Evolutionary conservation across 257 asterid species (phyloP).

Genomic region (Linderniella brevidens): DNA sequence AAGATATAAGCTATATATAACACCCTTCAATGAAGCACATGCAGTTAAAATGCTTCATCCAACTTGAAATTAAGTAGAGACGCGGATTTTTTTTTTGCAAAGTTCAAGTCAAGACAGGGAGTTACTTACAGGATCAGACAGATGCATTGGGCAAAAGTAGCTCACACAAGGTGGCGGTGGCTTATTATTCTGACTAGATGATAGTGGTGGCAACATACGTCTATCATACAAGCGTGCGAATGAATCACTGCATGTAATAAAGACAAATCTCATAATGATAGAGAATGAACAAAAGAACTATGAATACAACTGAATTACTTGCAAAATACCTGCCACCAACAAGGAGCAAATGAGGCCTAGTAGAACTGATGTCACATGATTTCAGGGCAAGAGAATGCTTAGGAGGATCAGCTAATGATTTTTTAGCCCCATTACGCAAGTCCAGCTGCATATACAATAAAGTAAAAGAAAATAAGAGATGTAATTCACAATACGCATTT

Average conservation of each 20-base stretch:
- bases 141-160: slow-evolving; percentile 98
- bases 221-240: slow-evolving; percentile 97
- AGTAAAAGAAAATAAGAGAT: too few relatives aligned
- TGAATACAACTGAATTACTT: slow-evolving; percentile 11
- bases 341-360: slow-evolving; percentile 92
- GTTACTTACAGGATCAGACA: slow-evolving; percentile 64
- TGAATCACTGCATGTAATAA: slow-evolving; percentile 59
- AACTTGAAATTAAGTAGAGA: too few relatives aligned
- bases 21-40: too few relatives aligned
- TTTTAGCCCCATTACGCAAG: slow-evolving; percentile 81
- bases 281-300: not conserved
- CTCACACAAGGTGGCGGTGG: slow-evolving; percentile 86
- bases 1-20: too few relatives aligned
- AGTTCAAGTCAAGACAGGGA: slow-evolving; percentile 4
- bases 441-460: slow-evolving; percentile 53
- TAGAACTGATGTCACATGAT: slow-evolving; percentile 81
- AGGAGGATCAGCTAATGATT: slow-evolving; percentile 75
- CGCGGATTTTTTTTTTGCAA: too few relatives aligned
- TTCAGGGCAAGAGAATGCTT: slow-evolving; percentile 64
- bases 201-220: slow-evolving; percentile 88
- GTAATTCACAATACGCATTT: too few relatives aligned
- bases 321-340: slow-evolving; percentile 84
- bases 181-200: slow-evolving; percentile 71
- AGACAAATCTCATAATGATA: slow-evolving; percentile 12
- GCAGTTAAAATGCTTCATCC: too few relatives aligned